Conservation (phyloP, 768 basidiomycete species). For the Hygrocybe punicea region DNA sequence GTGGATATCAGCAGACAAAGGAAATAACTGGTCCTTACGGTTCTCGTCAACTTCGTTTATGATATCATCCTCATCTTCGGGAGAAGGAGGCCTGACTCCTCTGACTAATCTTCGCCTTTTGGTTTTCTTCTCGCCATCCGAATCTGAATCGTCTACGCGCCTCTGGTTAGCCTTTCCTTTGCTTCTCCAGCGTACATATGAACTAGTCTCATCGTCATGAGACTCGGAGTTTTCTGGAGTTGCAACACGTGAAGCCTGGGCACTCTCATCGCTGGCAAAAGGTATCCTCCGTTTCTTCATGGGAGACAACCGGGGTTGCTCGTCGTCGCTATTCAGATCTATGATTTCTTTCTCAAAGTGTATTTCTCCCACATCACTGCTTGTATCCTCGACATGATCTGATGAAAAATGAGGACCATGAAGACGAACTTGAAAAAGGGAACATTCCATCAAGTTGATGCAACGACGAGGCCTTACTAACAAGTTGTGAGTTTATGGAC, state of each 20-base stretch:
- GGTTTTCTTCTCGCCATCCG: slow-evolving; percentile 33
- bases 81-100: slow-evolving; percentile 41
- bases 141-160: slow-evolving; percentile 29
- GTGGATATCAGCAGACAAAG: slow-evolving; percentile 1
- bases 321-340: slow-evolving; percentile 11
- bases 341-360: slow-evolving; percentile 42
- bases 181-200: background rate
- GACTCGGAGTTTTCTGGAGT: slow-evolving; percentile 3
- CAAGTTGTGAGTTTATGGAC: no score
- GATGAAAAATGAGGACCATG: background rate
- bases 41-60: slow-evolving; percentile 49
- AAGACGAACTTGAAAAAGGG: no score
- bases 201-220: slow-evolving; percentile 14
- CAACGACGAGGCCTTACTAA: no score
- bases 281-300: slow-evolving; percentile 11
- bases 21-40: slow-evolving; percentile 38
- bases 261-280: slow-evolving; percentile 20
- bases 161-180: slow-evolving; percentile 10
- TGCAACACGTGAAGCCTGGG: background rate
- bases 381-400: slow-evolving; percentile 6
- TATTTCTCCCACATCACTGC: slow-evolving; percentile 41
- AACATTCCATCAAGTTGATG: no score
- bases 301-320: slow-evolving; percentile 9
- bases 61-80: slow-evolving; percentile 50
- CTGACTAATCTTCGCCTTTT: slow-evolving; percentile 43